Conservation (phyloP, 2,329 filamentous ascomycete species). For the Anthostomella pinea region DNA sequence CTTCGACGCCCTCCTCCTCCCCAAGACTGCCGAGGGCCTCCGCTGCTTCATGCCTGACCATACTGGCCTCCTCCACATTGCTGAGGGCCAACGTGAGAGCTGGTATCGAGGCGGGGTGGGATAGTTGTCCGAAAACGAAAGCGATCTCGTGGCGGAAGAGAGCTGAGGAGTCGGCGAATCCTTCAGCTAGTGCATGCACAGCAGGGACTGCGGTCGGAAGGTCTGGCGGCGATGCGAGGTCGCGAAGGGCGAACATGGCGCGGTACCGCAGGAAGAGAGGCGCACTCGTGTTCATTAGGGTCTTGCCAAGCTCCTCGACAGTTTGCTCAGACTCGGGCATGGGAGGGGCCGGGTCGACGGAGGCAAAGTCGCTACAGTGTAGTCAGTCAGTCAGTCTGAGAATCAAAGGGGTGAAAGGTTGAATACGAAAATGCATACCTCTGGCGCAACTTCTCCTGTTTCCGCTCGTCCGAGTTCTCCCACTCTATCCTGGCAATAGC, state of each 20-base stretch:
- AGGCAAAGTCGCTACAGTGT: constrained; percentile 77
- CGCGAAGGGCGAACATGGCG: constrained; percentile 95
- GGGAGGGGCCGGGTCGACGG: constrained; percentile 91
- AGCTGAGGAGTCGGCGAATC: constrained; percentile 80
- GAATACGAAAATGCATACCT: constrained; percentile 55
- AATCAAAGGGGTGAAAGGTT: background rate
- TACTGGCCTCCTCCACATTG: constrained; percentile 79
- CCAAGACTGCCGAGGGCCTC: constrained; percentile 93
- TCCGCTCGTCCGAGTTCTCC: constrained; percentile 74
- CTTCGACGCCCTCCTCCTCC: constrained; percentile 89
- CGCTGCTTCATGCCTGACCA: constrained; percentile 97
- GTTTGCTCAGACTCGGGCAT: constrained; percentile 68
- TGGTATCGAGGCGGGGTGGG: constrained; percentile 94
- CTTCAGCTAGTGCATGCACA: constrained; percentile 78
- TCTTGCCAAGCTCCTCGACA: constrained; percentile 71
- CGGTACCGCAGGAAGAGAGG: constrained; percentile 92
- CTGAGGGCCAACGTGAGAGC: constrained; percentile 76
- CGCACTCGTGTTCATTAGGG: constrained; percentile 72
- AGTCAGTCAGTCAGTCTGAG: constrained; percentile 23
- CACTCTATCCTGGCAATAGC: constrained; percentile 92
- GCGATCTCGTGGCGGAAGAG: constrained; percentile 97
- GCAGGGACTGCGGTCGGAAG: constrained; percentile 87
- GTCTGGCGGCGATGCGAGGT: constrained; percentile 89
- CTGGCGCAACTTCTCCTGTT: constrained; percentile 72
- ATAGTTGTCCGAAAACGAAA: constrained; percentile 95